phyloP scores from a whole-genome alignment of 2,329 filamentous ascomycete genomes.

The Microsporum ferrugineum region DNA sequence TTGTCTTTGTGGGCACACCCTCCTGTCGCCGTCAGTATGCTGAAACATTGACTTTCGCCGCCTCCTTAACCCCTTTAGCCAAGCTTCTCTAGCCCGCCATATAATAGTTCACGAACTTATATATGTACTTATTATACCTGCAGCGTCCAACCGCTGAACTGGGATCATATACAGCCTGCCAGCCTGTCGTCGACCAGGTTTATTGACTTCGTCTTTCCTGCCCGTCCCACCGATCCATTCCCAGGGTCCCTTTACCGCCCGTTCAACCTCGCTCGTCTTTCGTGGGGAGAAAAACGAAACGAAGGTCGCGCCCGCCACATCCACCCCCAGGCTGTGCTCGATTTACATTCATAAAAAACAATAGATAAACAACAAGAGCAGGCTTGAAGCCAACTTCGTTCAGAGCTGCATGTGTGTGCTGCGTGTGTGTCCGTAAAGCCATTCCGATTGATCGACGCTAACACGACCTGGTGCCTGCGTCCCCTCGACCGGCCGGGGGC shows the following conservation, averaged over 20 bases:
- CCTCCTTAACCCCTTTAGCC: background rate
- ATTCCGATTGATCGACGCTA: background rate
- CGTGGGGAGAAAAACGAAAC: background rate
- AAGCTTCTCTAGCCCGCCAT: background rate
- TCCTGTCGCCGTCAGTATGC: background rate
- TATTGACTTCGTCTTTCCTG: background rate
- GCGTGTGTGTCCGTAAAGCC: background rate
- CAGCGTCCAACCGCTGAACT: background rate
- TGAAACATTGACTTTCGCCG: constrained; percentile 6
- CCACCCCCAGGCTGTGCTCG: background rate
- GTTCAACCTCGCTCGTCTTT: background rate
- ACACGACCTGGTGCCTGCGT: background rate
- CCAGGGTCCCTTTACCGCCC: background rate
- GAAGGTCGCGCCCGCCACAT: background rate
- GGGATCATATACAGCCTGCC: constrained; percentile 1
- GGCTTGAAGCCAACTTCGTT: background rate
- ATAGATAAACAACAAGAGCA: background rate
- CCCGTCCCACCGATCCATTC: background rate
- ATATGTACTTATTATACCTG: background rate
- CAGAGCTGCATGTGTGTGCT: background rate
- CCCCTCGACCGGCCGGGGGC: constrained; percentile 1
- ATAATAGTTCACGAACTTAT: background rate
- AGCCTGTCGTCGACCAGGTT: background rate
- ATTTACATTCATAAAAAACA: background rate
- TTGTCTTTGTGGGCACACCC: background rate